Base-by-base conservation (phyloP, 1,284 basidiomycete species). In the Mycena citricolor region DNA sequence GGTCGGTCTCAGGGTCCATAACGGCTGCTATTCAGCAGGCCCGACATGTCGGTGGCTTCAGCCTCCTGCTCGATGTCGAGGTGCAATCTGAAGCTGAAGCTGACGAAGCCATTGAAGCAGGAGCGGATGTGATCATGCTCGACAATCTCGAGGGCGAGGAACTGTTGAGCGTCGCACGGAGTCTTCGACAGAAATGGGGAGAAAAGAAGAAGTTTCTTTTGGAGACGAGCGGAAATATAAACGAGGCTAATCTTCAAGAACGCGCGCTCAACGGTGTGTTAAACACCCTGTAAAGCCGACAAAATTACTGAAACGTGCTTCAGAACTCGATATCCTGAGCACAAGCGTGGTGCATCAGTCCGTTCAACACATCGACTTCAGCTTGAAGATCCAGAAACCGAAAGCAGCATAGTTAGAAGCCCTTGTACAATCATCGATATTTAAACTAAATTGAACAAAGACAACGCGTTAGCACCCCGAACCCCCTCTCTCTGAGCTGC, bases 71-170 rank as follows among this genome's bases (percentile, higher is more conserved):
- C 40, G 95, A 99, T 54, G 94, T 99, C 26, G 97, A 99, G 65
- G 95, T 97, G 25, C 78, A 84, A 46, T 83, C 84, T 16, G 84
- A 93, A 65, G 83, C 75, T 13, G 94, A 98, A 67, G 95, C 94
- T 5, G 83, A 94, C 55, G 93, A 99, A 68, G 95, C 95, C 10
- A 94, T 99, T 60, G 82, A 86, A 8, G 94, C 95, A 2, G 95
- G 95, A 4, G 95, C 94, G 21, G 94, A 99, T 67, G 86, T 99
- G 38, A 76, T 99, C 61, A 99, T 99, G 95, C 80, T 99, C 16
- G 97, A 99, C 62, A 97, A 97, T 62, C 88, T 97, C 36, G 84
- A 89, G 55, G 92, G 91, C 4, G 68, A 73, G 3, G 76, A 85
- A 55, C 71, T 97, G 32, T 75, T 80, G 7, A 69, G 64, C 23